Conservation (phyloP, 2,329 filamentous ascomycete genomes). For the Proliferodiscus dingleyae region DNA sequence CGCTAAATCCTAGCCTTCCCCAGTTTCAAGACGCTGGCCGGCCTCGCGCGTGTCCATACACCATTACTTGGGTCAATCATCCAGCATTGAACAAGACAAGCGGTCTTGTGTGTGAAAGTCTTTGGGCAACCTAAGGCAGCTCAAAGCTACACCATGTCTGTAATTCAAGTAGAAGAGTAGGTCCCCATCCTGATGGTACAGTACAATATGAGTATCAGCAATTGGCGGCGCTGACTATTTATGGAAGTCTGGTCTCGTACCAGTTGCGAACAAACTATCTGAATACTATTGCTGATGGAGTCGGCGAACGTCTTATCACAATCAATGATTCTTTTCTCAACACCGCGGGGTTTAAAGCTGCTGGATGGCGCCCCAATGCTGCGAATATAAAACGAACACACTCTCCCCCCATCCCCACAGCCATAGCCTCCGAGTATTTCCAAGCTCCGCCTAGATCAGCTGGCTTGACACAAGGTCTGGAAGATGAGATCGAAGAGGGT, state of each 20-base stretch:
- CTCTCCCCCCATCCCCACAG: slow-evolving; percentile 80
- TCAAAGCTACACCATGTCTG: slow-evolving; percentile 27
- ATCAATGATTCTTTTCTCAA: slow-evolving; percentile 76
- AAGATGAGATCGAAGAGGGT: slow-evolving; percentile 62
- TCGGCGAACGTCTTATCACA: slow-evolving; percentile 78
- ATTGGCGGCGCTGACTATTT: slow-evolving; percentile 15
- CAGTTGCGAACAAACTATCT: slow-evolving; percentile 78
- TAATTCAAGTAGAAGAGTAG: slow-evolving; percentile 36
- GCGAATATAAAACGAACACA: slow-evolving; percentile 77
- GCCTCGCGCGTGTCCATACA: too few relatives aligned
- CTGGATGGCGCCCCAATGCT: slow-evolving; percentile 72
- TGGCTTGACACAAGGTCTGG: slow-evolving; percentile 54
- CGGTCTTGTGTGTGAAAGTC: too few relatives aligned
- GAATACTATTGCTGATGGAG: slow-evolving; percentile 73
- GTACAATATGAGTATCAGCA: too few relatives aligned
- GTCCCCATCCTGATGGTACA: slow-evolving; percentile 7
- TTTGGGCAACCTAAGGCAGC: slow-evolving; percentile 7
- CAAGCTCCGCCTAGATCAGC: slow-evolving; percentile 60
- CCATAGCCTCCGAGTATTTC: slow-evolving; percentile 79
- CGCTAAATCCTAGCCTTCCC: slow-evolving; percentile 4
- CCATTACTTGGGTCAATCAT: too few relatives aligned
- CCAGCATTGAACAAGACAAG: too few relatives aligned
- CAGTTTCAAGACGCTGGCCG: slow-evolving; percentile 15
- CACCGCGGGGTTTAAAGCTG: slow-evolving; percentile 74
- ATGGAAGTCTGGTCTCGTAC: slow-evolving; percentile 68